Evolutionary conservation across 2,329 filamentous ascomycete genomes (phyloP).

Genomic region (Aspergillus pseudoterreus): DNA sequence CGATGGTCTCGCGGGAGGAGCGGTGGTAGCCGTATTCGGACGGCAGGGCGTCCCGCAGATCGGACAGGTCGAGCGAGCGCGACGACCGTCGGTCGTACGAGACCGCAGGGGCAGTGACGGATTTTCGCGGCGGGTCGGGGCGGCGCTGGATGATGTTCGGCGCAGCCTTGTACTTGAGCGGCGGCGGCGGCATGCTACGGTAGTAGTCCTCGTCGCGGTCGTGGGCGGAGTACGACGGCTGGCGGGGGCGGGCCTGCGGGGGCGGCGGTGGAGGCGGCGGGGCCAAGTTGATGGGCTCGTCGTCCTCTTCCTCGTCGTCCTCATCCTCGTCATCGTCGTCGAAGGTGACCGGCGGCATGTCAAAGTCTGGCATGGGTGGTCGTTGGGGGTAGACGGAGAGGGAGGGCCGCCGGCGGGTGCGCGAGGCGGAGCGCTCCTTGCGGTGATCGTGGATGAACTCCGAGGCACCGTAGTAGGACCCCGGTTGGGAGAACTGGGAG

Average conservation of each 20-base stretch:
- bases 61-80: slow-evolving; percentile 32
- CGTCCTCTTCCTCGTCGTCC: neutral
- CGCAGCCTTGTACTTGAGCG: slow-evolving; percentile 23
- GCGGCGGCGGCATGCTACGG: slow-evolving; percentile 40
- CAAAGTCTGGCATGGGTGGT: slow-evolving; percentile 26
- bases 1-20: slow-evolving; percentile 26
- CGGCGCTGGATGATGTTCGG: slow-evolving; percentile 36
- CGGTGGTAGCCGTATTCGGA: slow-evolving; percentile 28
- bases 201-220: slow-evolving; percentile 40
- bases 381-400: too few relatives aligned
- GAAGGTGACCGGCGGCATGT: slow-evolving; percentile 19
- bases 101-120: slow-evolving; percentile 26
- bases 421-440: slow-evolving; percentile 34
- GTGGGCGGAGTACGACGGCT: slow-evolving; percentile 24
- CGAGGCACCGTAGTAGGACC: slow-evolving; percentile 25
- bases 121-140: slow-evolving; percentile 29
- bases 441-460: slow-evolving; percentile 29
- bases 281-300: slow-evolving; percentile 25
- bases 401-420: slow-evolving; percentile 22
- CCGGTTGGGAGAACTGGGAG: slow-evolving; percentile 28
- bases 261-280: slow-evolving; percentile 16
- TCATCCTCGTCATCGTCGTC: slow-evolving; percentile 19
- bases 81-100: slow-evolving; percentile 29
- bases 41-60: slow-evolving; percentile 28
- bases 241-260: slow-evolving; percentile 21